Base-by-base conservation (phyloP, 768 basidiomycete genomes). In the Pholiota molesta region DNA sequence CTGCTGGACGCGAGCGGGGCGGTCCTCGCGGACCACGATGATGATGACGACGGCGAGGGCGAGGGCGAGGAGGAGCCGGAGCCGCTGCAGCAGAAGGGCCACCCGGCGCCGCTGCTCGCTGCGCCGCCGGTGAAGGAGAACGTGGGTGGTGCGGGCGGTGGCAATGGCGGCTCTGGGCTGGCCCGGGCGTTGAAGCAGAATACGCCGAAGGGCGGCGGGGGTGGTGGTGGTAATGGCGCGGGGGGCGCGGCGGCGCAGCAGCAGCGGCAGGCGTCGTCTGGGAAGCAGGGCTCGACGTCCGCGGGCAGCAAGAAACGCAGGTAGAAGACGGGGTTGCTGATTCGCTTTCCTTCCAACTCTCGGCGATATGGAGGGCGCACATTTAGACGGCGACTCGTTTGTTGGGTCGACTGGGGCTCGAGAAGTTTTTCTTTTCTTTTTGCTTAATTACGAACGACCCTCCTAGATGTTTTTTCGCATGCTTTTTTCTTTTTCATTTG, bases 101-200 rank as follows among this genome's bases (percentile, higher is more conserved):
- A 54, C 14, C 37, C 9, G 40, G 59, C 68, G 1, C 71, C 71
- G 3, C 8, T 69, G 47, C 52, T 72, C 19, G 62, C 58, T 53
- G 66, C 70, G 0, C 66, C 71, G 21, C 71, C 71, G 11, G 40
- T 57, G 47, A 57, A 61, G 35, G 64, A 40, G 5, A 63, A 28
- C 45, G 51, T 23, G 23, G 42, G 47, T 49, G 60, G 42, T 23
- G 49, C 47, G 26, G 33, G 45, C n/a, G n/a, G n/a, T n/a, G n/a
- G n/a, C n/a, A n/a, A n/a, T 28, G 55, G 52, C 17, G 52, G 52
- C 14, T 67, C 68, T 3, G 68, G 64, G 14, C 44, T 67, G 17
- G 62, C 66, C 35, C 63, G 65, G 59, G 64, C 63, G 45, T n/a
- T 69, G 55, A 62, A 61, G 26, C 44, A 56, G 45, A 62, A 61